These are phyloP conservation scores for Sapria himalayana DNA, from an alignment of 345 rosid genomes.

Conservation along the genomic window DNA sequence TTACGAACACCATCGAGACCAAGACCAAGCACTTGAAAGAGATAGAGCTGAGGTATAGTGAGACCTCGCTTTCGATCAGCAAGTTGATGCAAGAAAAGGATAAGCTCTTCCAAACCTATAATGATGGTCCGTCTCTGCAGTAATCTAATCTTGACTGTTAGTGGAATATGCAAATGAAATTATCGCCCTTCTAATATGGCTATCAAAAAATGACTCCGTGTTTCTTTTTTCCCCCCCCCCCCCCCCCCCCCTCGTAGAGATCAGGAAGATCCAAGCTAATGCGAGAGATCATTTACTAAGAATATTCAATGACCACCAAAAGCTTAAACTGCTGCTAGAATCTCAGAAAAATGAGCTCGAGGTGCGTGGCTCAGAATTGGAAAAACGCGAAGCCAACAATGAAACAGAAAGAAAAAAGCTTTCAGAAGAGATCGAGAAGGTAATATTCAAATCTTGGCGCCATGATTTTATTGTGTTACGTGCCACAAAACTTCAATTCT, in stretches of 20 bases:
- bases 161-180: too few relatives aligned
- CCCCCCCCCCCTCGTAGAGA: constrained; percentile 44
- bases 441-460: too few relatives aligned
- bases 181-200: too few relatives aligned
- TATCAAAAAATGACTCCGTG: neutral
- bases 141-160: neutral
- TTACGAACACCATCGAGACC: constrained; percentile 28
- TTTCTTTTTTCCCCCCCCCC: too few relatives aligned
- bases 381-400: constrained; percentile 71
- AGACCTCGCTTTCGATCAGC: constrained; percentile 28
- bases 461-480: too few relatives aligned
- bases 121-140: constrained; percentile 34
- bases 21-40: constrained; percentile 29
- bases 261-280: constrained; percentile 47
- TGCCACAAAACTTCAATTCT: too few relatives aligned
- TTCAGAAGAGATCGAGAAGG: constrained; percentile 59
- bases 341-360: constrained; percentile 62
- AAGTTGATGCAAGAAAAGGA: constrained; percentile 50
- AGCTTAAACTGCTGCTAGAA: constrained; percentile 51
- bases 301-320: constrained; percentile 71
- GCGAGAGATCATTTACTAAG: constrained; percentile 61
- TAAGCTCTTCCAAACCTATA: constrained; percentile 49
- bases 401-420: constrained; percentile 50
- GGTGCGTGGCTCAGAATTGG: constrained; percentile 38
- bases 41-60: constrained; percentile 29